A percentile compares a stretch with the other conserved stretches of the same genome.
phyloP scores from a whole-genome alignment of 192 early-diverging fungal species.

The Coemansia sp. region DNA sequence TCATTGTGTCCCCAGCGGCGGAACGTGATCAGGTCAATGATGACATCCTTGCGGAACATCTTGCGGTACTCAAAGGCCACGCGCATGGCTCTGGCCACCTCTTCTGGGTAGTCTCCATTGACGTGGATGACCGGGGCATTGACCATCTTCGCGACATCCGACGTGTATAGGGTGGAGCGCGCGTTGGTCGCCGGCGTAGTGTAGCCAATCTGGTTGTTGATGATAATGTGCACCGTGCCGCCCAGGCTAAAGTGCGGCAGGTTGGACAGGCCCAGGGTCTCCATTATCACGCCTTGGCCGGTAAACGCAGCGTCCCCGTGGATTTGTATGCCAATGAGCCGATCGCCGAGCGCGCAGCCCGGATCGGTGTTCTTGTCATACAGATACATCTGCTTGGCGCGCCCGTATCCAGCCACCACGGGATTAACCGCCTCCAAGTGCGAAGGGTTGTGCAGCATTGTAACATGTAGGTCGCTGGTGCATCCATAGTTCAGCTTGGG shows the following conservation, averaged over 20 bases:
- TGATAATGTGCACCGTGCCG: slow-evolving; percentile 94
- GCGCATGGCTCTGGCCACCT: slow-evolving; percentile 79
- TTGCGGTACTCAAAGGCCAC: slow-evolving; percentile 88
- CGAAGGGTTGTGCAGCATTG: slow-evolving; percentile 94
- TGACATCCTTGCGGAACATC: slow-evolving; percentile 91
- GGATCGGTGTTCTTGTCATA: slow-evolving; percentile 60
- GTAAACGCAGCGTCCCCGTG: slow-evolving; percentile 91
- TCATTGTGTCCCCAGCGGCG: slow-evolving; percentile 98
- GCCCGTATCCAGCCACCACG: slow-evolving; percentile 90
- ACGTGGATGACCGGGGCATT: slow-evolving; percentile 94
- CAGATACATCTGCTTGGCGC: slow-evolving; percentile 87
- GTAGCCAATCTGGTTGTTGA: slow-evolving; percentile 97
- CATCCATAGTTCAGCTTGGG: slow-evolving; percentile 70
- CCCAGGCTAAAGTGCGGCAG: slow-evolving; percentile 92
- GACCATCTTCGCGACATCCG: slow-evolving; percentile 95
- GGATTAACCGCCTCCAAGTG: slow-evolving; percentile 97
- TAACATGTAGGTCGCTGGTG: slow-evolving; percentile 62
- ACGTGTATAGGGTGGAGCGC: slow-evolving; percentile 84
- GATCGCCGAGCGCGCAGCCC: slow-evolving; percentile 85
- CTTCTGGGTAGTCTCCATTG: slow-evolving; percentile 92
- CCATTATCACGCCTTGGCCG: slow-evolving; percentile 91
- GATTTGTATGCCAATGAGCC: slow-evolving; percentile 89
- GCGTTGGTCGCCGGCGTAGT: slow-evolving; percentile 96
- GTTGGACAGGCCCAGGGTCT: slow-evolving; percentile 92
- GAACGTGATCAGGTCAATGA: slow-evolving; percentile 91